Percentiles rank a stretch among this genome's conserved stretches.
These are phyloP conservation scores for Neofusicoccum laricinum DNA, from an alignment of 2,329 filamentous ascomycete species.

Conservation along the genomic window DNA sequence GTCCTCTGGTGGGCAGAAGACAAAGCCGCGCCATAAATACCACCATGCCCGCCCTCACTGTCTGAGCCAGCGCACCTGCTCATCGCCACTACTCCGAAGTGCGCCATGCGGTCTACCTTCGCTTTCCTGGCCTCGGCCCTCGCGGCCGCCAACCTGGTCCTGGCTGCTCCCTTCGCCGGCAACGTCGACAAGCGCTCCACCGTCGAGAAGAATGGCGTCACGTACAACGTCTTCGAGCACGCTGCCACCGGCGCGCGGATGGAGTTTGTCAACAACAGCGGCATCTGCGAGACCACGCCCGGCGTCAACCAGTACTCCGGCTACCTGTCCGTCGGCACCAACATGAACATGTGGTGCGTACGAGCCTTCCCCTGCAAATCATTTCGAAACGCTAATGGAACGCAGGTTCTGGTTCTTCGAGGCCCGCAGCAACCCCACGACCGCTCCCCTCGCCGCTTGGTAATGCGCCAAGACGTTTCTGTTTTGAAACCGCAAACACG, in stretches of 20 bases:
- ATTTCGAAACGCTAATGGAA: not conserved
- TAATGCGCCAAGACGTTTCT: not conserved
- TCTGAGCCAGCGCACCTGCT: not conserved
- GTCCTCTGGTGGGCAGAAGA: not conserved
- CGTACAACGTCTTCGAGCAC: slow-evolving; percentile 31
- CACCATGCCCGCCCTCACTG: not conserved
- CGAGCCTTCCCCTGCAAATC: not conserved
- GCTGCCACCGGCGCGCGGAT: slow-evolving; percentile 27
- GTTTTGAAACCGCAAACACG: slow-evolving; percentile 31
- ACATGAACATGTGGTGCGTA: slow-evolving; percentile 32
- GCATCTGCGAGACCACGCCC: slow-evolving; percentile 42
- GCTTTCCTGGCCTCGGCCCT: slow-evolving; percentile 20
- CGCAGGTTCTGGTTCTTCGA: slow-evolving; percentile 47
- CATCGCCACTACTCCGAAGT: not conserved
- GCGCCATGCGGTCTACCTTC: slow-evolving; percentile 20
- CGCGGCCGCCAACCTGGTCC: slow-evolving; percentile 14
- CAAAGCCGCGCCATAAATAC: not conserved
- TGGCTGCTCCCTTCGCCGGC: slow-evolving; percentile 20
- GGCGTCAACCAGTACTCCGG: slow-evolving; percentile 37
- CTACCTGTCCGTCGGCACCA: slow-evolving; percentile 37
- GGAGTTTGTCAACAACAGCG: slow-evolving; percentile 33
- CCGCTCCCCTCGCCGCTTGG: slow-evolving; percentile 40
- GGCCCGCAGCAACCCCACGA: slow-evolving; percentile 45
- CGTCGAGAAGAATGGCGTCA: slow-evolving; percentile 24
- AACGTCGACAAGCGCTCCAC: slow-evolving; percentile 24